These are phyloP conservation scores for Sideroxylon spinosum DNA, from an alignment of 179 eudicot species.

Conservation along the genomic window DNA sequence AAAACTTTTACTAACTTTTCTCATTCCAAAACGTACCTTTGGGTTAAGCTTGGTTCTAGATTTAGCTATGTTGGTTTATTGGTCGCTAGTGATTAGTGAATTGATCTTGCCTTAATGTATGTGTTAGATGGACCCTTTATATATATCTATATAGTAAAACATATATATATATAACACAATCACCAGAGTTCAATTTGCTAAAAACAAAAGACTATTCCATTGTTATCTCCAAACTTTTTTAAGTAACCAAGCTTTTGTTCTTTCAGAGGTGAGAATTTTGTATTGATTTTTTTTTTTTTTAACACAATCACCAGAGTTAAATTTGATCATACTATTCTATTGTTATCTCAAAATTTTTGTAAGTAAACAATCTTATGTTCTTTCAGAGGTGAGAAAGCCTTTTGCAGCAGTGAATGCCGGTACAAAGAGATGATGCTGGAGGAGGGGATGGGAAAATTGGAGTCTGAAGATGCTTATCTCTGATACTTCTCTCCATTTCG, in stretches of 20 bases:
- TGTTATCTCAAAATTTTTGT: background rate
- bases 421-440: conserved; percentile 44
- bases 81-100: too few relatives aligned
- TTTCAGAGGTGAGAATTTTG: too few relatives aligned
- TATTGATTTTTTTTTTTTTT: background rate
- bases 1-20: too few relatives aligned
- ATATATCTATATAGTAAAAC: too few relatives aligned
- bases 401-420: conserved; percentile 62
- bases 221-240: too few relatives aligned
- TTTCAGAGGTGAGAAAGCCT: conserved; percentile 60
- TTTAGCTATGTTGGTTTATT: background rate
- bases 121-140: conserved; percentile 5
- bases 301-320: background rate
- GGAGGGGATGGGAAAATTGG: conserved; percentile 29
- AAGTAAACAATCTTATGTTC: background rate
- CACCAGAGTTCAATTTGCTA: too few relatives aligned
- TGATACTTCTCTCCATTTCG: conserved; percentile 4
- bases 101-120: background rate
- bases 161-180: too few relatives aligned
- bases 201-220: too few relatives aligned
- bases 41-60: background rate
- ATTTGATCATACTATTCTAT: background rate
- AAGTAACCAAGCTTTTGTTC: too few relatives aligned
- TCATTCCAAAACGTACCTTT: too few relatives aligned
- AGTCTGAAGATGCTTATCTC: conserved; percentile 13